Evolutionary conservation across 2,329 filamentous ascomycete species (phyloP).

Genomic region (Phoma sp.): DNA sequence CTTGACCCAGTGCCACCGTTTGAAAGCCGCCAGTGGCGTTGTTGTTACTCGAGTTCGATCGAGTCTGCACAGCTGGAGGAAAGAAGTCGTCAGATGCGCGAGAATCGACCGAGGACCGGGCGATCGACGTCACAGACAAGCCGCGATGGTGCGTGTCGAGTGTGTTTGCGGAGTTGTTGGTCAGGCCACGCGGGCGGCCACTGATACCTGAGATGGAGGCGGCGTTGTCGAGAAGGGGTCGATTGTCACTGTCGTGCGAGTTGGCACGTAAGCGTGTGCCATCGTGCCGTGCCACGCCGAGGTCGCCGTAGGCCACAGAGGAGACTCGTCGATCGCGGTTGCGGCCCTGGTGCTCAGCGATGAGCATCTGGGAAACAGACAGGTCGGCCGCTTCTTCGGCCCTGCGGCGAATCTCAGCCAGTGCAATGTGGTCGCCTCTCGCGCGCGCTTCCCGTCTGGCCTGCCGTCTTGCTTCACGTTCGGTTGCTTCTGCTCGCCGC

Average conservation of each 20-base stretch:
- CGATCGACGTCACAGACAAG: slow-evolving; percentile 51
- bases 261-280: slow-evolving; percentile 76
- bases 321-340: slow-evolving; percentile 72
- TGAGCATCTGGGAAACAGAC: slow-evolving; percentile 53
- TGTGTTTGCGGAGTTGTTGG: slow-evolving; percentile 27
- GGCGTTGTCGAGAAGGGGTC: slow-evolving; percentile 74
- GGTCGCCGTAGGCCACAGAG: slow-evolving; percentile 76
- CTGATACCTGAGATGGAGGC: slow-evolving; percentile 63
- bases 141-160: slow-evolving; percentile 51
- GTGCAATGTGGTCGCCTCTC: slow-evolving; percentile 70
- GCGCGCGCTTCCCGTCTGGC: slow-evolving; percentile 74
- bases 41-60: slow-evolving; percentile 24
- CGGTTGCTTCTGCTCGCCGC: slow-evolving; percentile 75
- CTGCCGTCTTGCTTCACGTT: slow-evolving; percentile 77
- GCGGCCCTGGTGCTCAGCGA: slow-evolving; percentile 66
- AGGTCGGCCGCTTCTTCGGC: slow-evolving; percentile 52
- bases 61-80: slow-evolving; percentile 31
- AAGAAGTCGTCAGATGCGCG: slow-evolving; percentile 48
- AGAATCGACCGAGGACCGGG: slow-evolving; percentile 43
- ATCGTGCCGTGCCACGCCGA: slow-evolving; percentile 79
- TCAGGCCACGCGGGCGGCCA: slow-evolving; percentile 31
- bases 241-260: slow-evolving; percentile 74
- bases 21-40: slow-evolving; percentile 51
- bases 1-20: slow-evolving; percentile 48
- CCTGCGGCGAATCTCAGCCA: slow-evolving; percentile 66